Percentiles rank a stretch among this genome's conserved stretches.
Conservation (phyloP, 495 filamentous ascomycete genomes). For the Penicillium angulare region DNA sequence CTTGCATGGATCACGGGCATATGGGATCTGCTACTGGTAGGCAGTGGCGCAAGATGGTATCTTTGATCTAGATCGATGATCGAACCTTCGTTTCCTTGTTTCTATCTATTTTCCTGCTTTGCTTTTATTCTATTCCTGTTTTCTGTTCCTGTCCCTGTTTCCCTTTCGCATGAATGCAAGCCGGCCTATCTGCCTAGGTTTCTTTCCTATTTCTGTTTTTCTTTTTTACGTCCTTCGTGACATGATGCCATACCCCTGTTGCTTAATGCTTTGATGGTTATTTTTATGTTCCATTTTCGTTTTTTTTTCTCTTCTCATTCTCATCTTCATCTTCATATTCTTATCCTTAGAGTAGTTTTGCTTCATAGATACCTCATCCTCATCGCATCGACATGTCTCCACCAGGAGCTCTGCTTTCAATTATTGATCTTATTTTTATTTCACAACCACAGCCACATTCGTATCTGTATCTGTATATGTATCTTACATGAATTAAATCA, state of each 20-base stretch:
- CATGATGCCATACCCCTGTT: conserved; percentile 24
- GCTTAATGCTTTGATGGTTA: conserved; percentile 1
- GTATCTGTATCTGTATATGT: too few species aligned
- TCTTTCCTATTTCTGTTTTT: neutral
- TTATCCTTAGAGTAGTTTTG: neutral
- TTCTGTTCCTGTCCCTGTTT: neutral
- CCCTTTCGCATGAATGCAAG: too few species aligned
- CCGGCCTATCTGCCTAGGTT: too few species aligned
- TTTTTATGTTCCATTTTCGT: conserved; percentile 10
- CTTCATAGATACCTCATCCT: conserved; percentile 19
- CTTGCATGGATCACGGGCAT: conserved; percentile 27
- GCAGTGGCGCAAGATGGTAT: conserved; percentile 29
- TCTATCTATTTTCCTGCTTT: neutral
- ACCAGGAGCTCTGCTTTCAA: too few species aligned
- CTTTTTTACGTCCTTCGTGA: neutral
- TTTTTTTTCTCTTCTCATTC: conserved; percentile 3
- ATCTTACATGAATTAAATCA: too few species aligned
- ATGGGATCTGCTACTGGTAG: conserved; percentile 36
- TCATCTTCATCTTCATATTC: neutral
- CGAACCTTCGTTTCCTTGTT: conserved; percentile 15
- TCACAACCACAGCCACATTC: too few species aligned
- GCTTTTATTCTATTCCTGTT: neutral
- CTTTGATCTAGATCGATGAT: conserved; percentile 21
- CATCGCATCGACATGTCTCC: conserved; percentile 9
- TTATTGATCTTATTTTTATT: too few species aligned